phyloP scores from a whole-genome alignment of 257 asterid species.

The Linaria vulgaris region DNA sequence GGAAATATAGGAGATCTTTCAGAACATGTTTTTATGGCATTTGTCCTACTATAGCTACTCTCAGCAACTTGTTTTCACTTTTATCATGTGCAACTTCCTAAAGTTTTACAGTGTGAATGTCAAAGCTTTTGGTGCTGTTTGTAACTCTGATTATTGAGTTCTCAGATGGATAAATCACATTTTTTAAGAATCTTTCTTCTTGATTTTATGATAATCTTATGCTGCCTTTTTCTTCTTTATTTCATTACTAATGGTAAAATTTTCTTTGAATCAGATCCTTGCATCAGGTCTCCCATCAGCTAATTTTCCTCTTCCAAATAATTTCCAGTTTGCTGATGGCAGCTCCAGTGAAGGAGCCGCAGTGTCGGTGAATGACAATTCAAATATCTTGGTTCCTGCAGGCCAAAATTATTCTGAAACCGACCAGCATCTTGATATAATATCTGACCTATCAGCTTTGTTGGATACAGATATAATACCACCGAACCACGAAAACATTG shows the following conservation, averaged over 20 bases:
- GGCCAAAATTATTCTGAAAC: slow-evolving; percentile 35
- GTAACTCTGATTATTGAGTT: no score
- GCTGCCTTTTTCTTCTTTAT: neutral
- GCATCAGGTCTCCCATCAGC: slow-evolving; percentile 43
- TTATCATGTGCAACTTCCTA: neutral
- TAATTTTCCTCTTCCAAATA: slow-evolving; percentile 37
- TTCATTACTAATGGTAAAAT: slow-evolving; percentile 9
- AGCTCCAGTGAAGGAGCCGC: slow-evolving; percentile 42
- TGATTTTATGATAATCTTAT: no score
- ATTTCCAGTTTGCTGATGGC: slow-evolving; percentile 35
- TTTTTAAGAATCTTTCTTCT: no score
- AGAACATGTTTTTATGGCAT: no score
- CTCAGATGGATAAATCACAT: no score
- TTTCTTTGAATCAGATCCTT: slow-evolving; percentile 56
- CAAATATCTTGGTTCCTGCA: slow-evolving; percentile 27
- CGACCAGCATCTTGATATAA: slow-evolving; percentile 37
- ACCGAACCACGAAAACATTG: slow-evolving; percentile 71
- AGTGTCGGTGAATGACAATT: slow-evolving; percentile 36
- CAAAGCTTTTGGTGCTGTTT: no score
- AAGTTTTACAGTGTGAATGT: no score
- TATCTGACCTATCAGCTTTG: slow-evolving; percentile 39
- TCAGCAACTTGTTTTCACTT: neutral
- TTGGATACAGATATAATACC: slow-evolving; percentile 35
- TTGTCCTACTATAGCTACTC: no score
- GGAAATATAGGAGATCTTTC: no score